phyloP scores from a whole-genome alignment of 192 early-diverging fungal species.

The Coemansia sp. region DNA sequence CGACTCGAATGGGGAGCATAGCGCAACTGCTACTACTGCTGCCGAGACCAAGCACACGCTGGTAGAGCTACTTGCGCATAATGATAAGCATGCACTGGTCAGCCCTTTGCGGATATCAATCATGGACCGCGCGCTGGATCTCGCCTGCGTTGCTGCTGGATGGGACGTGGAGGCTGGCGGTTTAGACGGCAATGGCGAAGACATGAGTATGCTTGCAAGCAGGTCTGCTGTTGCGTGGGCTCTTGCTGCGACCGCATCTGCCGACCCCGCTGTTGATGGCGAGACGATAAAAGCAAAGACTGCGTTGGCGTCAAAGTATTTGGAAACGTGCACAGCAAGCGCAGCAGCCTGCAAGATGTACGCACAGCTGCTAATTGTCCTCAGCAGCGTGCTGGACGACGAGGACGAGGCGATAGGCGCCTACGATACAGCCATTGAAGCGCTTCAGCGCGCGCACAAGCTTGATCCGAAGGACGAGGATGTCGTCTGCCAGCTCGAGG shows the following conservation, averaged over 20 bases:
- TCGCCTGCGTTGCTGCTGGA: conserved; percentile 12
- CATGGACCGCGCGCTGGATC: conserved; percentile 18
- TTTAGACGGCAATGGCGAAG: not conserved
- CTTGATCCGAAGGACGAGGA: conserved; percentile 50
- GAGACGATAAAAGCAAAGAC: conserved; percentile 38
- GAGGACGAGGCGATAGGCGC: conserved; percentile 57
- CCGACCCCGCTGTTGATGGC: conserved; percentile 46
- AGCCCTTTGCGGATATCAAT: conserved; percentile 14
- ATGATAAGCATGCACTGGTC: conserved; percentile 19
- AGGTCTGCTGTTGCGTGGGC: conserved; percentile 60
- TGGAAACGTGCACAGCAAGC: conserved; percentile 18
- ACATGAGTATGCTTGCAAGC: conserved; percentile 8
- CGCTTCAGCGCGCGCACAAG: conserved; percentile 47
- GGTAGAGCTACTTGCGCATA: conserved; percentile 13
- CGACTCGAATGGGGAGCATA: not conserved
- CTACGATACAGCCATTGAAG: conserved; percentile 53
- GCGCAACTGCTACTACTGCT: not conserved
- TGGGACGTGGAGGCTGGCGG: conserved; percentile 12
- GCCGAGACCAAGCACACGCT: conserved; percentile 14
- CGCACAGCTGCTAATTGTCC: conserved; percentile 39
- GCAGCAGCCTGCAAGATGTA: conserved; percentile 33
- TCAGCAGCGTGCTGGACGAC: conserved; percentile 48
- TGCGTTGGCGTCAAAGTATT: conserved; percentile 30
- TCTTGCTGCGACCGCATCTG: conserved; percentile 43
- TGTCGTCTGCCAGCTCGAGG: conserved; percentile 47